Conservation (phyloP, 2,329 filamentous ascomycete genomes). For the Colletotrichum echinochloae region DNA sequence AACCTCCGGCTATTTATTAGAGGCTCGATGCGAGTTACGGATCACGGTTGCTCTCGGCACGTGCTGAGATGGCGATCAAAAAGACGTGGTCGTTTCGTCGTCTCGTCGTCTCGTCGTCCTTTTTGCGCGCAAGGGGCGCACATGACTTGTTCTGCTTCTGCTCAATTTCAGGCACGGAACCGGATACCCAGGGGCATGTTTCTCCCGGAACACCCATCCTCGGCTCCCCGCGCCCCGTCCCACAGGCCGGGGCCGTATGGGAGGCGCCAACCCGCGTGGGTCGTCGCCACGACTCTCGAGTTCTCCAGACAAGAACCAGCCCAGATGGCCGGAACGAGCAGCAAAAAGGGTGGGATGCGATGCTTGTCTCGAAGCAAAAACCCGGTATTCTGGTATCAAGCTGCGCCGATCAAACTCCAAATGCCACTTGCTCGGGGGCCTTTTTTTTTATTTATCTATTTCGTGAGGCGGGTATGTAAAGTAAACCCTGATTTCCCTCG, state of each 20-base stretch:
- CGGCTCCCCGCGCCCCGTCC: constrained; percentile 15
- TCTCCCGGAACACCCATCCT: neutral
- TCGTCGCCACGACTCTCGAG: constrained; percentile 32
- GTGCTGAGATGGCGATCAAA: constrained; percentile 15
- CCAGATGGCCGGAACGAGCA: constrained; percentile 18
- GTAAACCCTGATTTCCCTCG: constrained; percentile 36
- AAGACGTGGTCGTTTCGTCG: constrained; percentile 28
- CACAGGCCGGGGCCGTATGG: constrained; percentile 3
- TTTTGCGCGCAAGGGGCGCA: constrained; percentile 7
- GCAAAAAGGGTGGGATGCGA: constrained; percentile 12
- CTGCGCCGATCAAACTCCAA: constrained; percentile 3
- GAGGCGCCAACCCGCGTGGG: constrained; percentile 32
- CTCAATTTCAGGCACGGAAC: neutral
- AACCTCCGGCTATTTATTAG: constrained; percentile 11
- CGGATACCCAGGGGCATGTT: no score
- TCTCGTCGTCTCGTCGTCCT: constrained; percentile 29
- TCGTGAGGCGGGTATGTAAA: constrained; percentile 13
- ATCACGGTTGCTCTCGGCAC: constrained; percentile 2
- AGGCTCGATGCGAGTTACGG: constrained; percentile 10
- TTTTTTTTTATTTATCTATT: no score
- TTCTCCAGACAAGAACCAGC: constrained; percentile 22
- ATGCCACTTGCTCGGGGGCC: neutral
- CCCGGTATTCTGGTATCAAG: constrained; percentile 21
- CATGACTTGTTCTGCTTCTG: constrained; percentile 3
- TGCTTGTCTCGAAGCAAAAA: constrained; percentile 29